phyloP scores from a whole-genome alignment of 2,329 filamentous ascomycete genomes.

The Lachnellula suecica region DNA sequence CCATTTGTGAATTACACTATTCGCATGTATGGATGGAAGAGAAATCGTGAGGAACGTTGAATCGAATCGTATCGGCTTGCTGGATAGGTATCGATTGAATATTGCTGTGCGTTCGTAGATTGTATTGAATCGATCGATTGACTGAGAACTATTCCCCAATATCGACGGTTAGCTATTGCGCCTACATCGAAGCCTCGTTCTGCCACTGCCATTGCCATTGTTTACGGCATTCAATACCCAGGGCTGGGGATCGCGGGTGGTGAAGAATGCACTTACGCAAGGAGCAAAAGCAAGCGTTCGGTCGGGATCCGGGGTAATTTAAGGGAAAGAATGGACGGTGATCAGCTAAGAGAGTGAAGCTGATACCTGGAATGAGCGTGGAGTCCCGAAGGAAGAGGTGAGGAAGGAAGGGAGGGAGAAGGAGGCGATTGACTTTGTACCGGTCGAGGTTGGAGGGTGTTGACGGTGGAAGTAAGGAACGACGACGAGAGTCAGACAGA shows the following conservation, averaged over 20 bases:
- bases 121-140: not conserved
- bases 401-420: conserved; percentile 13
- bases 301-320: not conserved
- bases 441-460: too few relatives aligned
- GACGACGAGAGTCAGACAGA: too few relatives aligned
- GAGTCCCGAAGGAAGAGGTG: conserved; percentile 33
- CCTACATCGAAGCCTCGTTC: not conserved
- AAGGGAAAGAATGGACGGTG: conserved; percentile 38
- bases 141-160: not conserved
- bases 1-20: conserved; percentile 18
- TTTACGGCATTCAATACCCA: not conserved
- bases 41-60: not conserved
- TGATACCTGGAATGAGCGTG: conserved; percentile 36
- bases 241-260: not conserved
- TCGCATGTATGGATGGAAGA: not conserved
- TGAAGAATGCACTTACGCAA: conserved; percentile 18
- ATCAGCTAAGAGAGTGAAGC: conserved; percentile 45
- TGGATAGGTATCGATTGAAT: not conserved
- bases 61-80: not conserved
- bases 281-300: conserved; percentile 7
- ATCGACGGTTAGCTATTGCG: conserved; percentile 1
- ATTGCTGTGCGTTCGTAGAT: not conserved
- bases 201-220: not conserved
- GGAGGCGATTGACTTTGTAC: too few relatives aligned
- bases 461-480: too few relatives aligned